These are phyloP conservation scores for Cercospora janseana DNA, from an alignment of 2,329 filamentous ascomycete genomes.

Conservation along the genomic window DNA sequence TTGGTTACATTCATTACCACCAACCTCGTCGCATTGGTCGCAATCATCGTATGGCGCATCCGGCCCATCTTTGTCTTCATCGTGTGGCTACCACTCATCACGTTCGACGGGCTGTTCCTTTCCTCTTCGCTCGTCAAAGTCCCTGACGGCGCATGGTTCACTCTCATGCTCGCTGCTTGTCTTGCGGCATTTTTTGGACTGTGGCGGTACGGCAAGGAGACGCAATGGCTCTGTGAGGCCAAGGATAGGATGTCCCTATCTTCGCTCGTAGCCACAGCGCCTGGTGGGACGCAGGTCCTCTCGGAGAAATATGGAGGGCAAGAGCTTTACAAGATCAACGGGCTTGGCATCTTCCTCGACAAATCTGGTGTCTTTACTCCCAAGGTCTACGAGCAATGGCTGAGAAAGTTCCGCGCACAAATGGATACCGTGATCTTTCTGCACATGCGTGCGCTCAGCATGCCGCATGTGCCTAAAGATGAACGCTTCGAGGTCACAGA, in stretches of 20 bases:
- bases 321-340: conserved; percentile 42
- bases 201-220: conserved; percentile 76
- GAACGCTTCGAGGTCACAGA: conserved; percentile 27
- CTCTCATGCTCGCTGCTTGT: conserved; percentile 61
- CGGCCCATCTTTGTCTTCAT: conserved; percentile 58
- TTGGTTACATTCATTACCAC: conserved; percentile 76
- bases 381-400: conserved; percentile 30
- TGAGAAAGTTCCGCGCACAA: conserved; percentile 29
- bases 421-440: conserved; percentile 29
- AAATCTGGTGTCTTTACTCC: conserved; percentile 58
- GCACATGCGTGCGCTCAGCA: conserved; percentile 27
- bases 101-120: conserved; percentile 66
- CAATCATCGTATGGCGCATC: conserved; percentile 69
- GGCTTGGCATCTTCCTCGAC: conserved; percentile 75
- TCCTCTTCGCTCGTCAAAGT: conserved; percentile 69
- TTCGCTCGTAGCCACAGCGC: conserved; percentile 42
- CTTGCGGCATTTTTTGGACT: conserved; percentile 66
- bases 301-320: conserved; percentile 33
- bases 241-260: conserved; percentile 56
- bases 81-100: conserved; percentile 61
- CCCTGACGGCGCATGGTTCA: conserved; percentile 75
- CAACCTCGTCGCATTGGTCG: conserved; percentile 68
- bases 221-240: conserved; percentile 69
- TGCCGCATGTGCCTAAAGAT: conserved; percentile 24
- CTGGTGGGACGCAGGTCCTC: conserved; percentile 29